Evolutionary conservation across 1,284 basidiomycete genomes (phyloP).

Genomic region (Trametes sp.): DNA sequence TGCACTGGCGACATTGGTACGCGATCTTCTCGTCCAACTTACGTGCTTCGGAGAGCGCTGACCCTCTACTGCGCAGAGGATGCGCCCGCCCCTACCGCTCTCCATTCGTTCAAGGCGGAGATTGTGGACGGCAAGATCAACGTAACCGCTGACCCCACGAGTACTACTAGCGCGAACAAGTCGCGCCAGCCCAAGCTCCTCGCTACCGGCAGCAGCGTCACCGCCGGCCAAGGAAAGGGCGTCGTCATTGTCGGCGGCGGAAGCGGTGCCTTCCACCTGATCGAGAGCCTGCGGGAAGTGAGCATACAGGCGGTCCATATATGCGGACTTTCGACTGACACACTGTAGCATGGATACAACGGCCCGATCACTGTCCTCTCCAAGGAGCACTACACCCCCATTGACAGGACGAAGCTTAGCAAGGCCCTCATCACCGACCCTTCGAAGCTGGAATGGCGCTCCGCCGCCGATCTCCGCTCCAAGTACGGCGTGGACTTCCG

Average conservation of each 20-base stretch:
- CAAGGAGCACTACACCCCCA: slow-evolving; percentile 83
- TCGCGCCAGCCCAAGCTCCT: slow-evolving; percentile 64
- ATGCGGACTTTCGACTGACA: slow-evolving; percentile 8
- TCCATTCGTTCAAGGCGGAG: slow-evolving; percentile 83
- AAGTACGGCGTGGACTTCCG: slow-evolving; percentile 84
- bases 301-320: neutral
- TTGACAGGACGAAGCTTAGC: slow-evolving; percentile 93
- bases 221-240: slow-evolving; percentile 45
- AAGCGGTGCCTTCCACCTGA: slow-evolving; percentile 79
- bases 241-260: slow-evolving; percentile 93
- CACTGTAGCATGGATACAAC: slow-evolving; percentile 73
- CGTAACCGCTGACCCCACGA: slow-evolving; percentile 77
- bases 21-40: slow-evolving; percentile 13
- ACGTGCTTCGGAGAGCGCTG: neutral
- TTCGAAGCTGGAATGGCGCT: slow-evolving; percentile 79
- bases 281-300: slow-evolving; percentile 88
- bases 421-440: slow-evolving; percentile 86
- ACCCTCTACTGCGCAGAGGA: slow-evolving; percentile 72
- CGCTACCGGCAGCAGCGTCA: slow-evolving; percentile 41
- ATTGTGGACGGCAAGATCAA: slow-evolving; percentile 80
- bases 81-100: slow-evolving; percentile 86
- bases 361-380: slow-evolving; percentile 83
- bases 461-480: slow-evolving; percentile 77
- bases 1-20: slow-evolving; percentile 80
- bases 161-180: slow-evolving; percentile 76